phyloP scores from a whole-genome alignment of 495 filamentous ascomycete species.

The Pseudotulostoma volvatum region DNA sequence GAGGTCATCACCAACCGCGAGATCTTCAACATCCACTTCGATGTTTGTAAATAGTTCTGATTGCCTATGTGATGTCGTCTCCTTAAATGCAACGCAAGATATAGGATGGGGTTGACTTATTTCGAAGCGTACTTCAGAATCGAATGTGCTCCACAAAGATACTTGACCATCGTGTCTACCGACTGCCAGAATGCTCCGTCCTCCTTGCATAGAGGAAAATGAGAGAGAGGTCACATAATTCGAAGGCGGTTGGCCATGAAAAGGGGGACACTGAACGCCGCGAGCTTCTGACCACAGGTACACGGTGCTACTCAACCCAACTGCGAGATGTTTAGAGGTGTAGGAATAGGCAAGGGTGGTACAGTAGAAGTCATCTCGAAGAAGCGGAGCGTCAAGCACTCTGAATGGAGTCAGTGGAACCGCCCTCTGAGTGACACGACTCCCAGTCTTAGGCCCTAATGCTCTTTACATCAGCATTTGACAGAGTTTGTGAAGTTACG shows the following conservation, averaged over 20 bases:
- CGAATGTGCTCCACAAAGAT: constrained; percentile 43
- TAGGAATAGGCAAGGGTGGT: constrained; percentile 74
- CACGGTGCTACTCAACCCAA: constrained; percentile 65
- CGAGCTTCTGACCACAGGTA: constrained; percentile 77
- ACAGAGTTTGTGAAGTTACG: too few relatives aligned
- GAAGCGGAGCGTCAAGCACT: constrained; percentile 73
- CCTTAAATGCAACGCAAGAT: constrained; percentile 60
- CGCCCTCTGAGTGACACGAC: not conserved
- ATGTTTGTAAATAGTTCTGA: constrained; percentile 22
- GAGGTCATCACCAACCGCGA: constrained; percentile 77
- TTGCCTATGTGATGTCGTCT: constrained; percentile 23
- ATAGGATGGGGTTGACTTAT: constrained; percentile 51
- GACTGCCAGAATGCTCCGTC: constrained; percentile 68
- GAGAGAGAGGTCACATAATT: constrained; percentile 67
- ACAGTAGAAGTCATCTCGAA: constrained; percentile 93
- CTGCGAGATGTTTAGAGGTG: constrained; percentile 58
- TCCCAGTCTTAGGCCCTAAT: not conserved
- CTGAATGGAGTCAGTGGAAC: constrained; percentile 65
- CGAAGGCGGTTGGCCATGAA: constrained; percentile 21
- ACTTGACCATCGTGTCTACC: constrained; percentile 57
- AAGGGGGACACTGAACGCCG: constrained; percentile 33
- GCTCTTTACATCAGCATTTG: too few relatives aligned
- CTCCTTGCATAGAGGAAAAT: constrained; percentile 69
- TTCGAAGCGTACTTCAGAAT: constrained; percentile 53
- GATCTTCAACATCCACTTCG: constrained; percentile 44